These are phyloP conservation scores for Kwoniella dejecticola DNA, from an alignment of 768 basidiomycete genomes.

Conservation along the genomic window DNA sequence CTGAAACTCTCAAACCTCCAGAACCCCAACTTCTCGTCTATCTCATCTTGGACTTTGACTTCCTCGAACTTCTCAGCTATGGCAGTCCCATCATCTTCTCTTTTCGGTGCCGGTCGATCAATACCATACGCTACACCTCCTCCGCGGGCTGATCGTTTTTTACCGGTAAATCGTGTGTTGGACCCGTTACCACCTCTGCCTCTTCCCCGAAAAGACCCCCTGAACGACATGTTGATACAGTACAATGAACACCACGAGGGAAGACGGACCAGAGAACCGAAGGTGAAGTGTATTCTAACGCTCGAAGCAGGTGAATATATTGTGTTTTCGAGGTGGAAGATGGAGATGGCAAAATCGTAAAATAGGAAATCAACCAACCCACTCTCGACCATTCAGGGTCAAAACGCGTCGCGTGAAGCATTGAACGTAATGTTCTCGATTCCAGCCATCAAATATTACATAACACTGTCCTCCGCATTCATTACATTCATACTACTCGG, in stretches of 20 bases:
- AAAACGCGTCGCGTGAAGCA: too few species aligned
- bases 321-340: not conserved
- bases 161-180: conserved; percentile 54
- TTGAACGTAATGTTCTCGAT: too few species aligned
- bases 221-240: conserved; percentile 16
- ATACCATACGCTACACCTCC: conserved; percentile 46
- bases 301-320: too few species aligned
- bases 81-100: conserved; percentile 88
- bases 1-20: conserved; percentile 66
- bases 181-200: conserved; percentile 42
- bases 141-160: conserved; percentile 57
- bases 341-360: conserved; percentile 11
- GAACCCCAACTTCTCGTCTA: conserved; percentile 94
- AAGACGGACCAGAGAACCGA: not conserved
- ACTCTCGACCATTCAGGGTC: too few species aligned
- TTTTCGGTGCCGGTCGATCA: conserved; percentile 60
- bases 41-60: conserved; percentile 72
- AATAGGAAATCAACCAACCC: too few species aligned
- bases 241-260: not conserved
- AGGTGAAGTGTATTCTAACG: not conserved
- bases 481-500: too few species aligned
- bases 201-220: conserved; percentile 25
- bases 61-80: conserved; percentile 84
- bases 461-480: too few species aligned
- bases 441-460: too few species aligned